phyloP scores from a whole-genome alignment of 768 basidiomycete genomes.

The Suillus hirtellus region DNA sequence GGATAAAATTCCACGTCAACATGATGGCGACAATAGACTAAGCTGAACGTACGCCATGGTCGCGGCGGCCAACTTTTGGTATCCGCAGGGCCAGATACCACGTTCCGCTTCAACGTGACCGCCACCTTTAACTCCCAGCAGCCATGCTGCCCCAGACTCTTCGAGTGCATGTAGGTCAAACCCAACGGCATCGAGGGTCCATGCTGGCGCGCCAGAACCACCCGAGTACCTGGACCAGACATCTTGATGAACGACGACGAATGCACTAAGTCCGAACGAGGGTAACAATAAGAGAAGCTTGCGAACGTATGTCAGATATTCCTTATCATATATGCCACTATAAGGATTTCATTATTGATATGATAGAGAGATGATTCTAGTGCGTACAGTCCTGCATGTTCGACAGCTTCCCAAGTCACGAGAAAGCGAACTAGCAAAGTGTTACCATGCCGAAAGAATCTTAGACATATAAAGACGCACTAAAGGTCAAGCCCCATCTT shows the following conservation, averaged over 20 bases:
- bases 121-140: slow-evolving; percentile 74
- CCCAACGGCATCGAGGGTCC: slow-evolving; percentile 87
- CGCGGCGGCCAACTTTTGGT: slow-evolving; percentile 88
- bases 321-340: slow-evolving; percentile 82
- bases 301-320: slow-evolving; percentile 81
- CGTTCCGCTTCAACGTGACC: slow-evolving; percentile 77
- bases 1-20: not conserved
- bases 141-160: slow-evolving; percentile 84
- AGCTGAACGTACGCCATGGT: slow-evolving; percentile 77
- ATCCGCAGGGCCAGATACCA: slow-evolving; percentile 92
- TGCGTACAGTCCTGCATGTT: slow-evolving; percentile 89
- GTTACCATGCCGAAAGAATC: not conserved
- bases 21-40: slow-evolving; percentile 8
- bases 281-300: slow-evolving; percentile 68
- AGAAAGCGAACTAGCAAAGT: slow-evolving; percentile 73
- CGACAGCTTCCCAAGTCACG: slow-evolving; percentile 96
- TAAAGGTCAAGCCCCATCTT: slow-evolving; percentile 86
- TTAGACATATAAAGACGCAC: slow-evolving; percentile 44
- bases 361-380: not conserved
- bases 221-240: slow-evolving; percentile 96
- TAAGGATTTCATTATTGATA: slow-evolving; percentile 4
- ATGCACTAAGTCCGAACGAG: slow-evolving; percentile 69
- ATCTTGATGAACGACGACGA: slow-evolving; percentile 88
- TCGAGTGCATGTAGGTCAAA: slow-evolving; percentile 83
- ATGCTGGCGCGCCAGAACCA: slow-evolving; percentile 94